Evolutionary conservation across 1,139 yeast genomes (phyloP).

Genomic region (Kazachstania sp.): DNA sequence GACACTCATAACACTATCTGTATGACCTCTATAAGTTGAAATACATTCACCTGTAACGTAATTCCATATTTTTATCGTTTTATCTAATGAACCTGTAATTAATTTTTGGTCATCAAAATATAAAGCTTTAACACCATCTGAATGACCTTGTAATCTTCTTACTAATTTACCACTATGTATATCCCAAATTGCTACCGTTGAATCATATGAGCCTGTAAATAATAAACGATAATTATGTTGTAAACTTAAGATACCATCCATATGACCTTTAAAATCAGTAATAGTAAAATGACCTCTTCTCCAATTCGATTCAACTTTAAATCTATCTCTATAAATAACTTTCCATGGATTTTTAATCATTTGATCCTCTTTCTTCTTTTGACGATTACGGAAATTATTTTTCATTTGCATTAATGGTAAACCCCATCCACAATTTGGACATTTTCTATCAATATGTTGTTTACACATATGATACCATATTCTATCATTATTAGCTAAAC

Average conservation of each 20-base stretch:
- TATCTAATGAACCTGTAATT: conserved; percentile 86
- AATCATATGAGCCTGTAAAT: conserved; percentile 88
- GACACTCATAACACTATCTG: conserved; percentile 74
- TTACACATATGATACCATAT: conserved; percentile 99
- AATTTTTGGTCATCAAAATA: conserved; percentile 82
- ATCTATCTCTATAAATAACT: conserved; percentile 84
- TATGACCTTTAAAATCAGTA: conserved; percentile 70
- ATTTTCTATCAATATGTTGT: conserved; percentile 92
- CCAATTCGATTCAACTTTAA: conserved; percentile 89
- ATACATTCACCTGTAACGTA: conserved; percentile 90
- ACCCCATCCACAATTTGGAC: conserved; percentile 99
- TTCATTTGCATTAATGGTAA: conserved; percentile 83
- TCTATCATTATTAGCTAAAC: conserved; percentile 86
- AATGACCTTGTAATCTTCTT: conserved; percentile 74
- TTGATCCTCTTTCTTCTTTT: neutral
- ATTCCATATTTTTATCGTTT: conserved; percentile 92
- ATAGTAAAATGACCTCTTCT: conserved; percentile 65
- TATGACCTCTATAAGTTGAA: conserved; percentile 88
- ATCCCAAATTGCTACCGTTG: conserved; percentile 86
- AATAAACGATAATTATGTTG: conserved; percentile 71
- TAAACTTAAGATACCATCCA: conserved; percentile 77
- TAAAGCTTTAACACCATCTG: conserved; percentile 74
- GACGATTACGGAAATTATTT: conserved; percentile 15
- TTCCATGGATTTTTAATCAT: conserved; percentile 70
- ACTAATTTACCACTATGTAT: conserved; percentile 67